Conservation (phyloP, 345 rosid species). For the Boechera retrofracta region DNA sequence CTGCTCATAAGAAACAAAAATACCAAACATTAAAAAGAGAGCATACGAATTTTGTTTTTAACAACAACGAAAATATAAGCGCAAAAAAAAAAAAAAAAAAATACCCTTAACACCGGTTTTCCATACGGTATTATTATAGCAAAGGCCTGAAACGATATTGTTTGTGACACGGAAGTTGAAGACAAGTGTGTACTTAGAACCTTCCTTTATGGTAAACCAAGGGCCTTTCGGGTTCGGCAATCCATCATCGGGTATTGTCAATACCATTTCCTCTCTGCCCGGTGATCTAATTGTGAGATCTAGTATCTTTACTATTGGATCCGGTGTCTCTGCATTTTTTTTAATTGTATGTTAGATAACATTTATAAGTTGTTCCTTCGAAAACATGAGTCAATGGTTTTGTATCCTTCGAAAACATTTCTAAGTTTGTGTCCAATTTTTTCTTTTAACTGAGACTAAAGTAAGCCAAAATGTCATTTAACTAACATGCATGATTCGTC, state of each 20-base stretch:
- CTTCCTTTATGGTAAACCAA: conserved; percentile 97
- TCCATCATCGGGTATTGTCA: conserved; percentile 67
- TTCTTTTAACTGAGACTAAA: not conserved
- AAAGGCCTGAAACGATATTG: conserved; percentile 91
- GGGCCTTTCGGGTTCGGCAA: conserved; percentile 59
- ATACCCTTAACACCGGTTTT: conserved; percentile 78
- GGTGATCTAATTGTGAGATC: conserved; percentile 71
- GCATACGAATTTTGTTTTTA: not conserved
- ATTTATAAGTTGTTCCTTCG: not conserved
- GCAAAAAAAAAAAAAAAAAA: not conserved
- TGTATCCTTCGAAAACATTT: not conserved
- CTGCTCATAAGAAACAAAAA: conserved; percentile 45
- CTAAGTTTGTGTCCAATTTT: not conserved
- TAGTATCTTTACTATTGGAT: conserved; percentile 83
- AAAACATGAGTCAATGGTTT: not conserved
- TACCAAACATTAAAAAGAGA: not conserved
- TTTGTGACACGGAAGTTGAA: conserved; percentile 79
- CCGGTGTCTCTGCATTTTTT: conserved; percentile 64
- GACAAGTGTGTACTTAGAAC: conserved; percentile 70
- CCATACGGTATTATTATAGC: conserved; percentile 87
- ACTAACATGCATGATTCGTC: not conserved
- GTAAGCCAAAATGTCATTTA: not conserved
- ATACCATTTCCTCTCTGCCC: conserved; percentile 72
- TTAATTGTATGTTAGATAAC: not conserved
- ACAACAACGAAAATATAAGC: not conserved